Evolutionary conservation across 225 moss, liverwort and hornwort species (phyloP).

Genomic region (Physcomitrium patens): DNA sequence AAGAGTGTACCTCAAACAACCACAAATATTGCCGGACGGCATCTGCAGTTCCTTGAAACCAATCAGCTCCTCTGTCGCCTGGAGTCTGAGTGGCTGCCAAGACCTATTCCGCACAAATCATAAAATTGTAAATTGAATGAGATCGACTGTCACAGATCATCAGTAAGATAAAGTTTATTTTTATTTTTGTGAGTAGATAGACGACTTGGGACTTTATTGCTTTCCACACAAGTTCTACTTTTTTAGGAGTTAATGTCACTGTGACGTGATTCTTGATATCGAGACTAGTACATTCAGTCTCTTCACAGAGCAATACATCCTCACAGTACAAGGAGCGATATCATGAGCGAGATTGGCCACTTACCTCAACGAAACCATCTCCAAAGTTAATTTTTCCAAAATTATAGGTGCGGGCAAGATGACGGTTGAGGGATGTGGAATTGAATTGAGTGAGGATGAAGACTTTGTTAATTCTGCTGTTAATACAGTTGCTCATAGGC

Average conservation of each 20-base stretch:
- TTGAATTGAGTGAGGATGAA: constrained; percentile 68
- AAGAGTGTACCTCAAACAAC: constrained; percentile 73
- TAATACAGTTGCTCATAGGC: constrained; percentile 71
- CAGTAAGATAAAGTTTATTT: background rate
- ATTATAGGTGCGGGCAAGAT: constrained; percentile 59
- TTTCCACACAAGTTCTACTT: background rate
- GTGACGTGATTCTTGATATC: background rate
- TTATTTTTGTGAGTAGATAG: background rate
- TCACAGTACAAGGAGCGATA: background rate
- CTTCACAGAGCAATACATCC: background rate
- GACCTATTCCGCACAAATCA: constrained; percentile 49
- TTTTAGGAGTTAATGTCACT: background rate
- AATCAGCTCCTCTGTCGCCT: constrained; percentile 56
- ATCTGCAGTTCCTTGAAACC: constrained; percentile 95
- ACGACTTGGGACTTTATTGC: no score
- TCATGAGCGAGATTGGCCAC: background rate
- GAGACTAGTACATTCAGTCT: background rate
- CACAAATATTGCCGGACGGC: constrained; percentile 90
- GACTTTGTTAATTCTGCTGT: constrained; percentile 62
- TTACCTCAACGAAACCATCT: constrained; percentile 61
- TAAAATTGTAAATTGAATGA: background rate
- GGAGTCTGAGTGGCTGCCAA: constrained; percentile 84
- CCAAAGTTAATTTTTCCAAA: constrained; percentile 61
- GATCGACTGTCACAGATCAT: background rate
- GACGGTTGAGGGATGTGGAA: constrained; percentile 58